phyloP scores from a whole-genome alignment of 768 basidiomycete species.

The Candolleomyces eurysporus region DNA sequence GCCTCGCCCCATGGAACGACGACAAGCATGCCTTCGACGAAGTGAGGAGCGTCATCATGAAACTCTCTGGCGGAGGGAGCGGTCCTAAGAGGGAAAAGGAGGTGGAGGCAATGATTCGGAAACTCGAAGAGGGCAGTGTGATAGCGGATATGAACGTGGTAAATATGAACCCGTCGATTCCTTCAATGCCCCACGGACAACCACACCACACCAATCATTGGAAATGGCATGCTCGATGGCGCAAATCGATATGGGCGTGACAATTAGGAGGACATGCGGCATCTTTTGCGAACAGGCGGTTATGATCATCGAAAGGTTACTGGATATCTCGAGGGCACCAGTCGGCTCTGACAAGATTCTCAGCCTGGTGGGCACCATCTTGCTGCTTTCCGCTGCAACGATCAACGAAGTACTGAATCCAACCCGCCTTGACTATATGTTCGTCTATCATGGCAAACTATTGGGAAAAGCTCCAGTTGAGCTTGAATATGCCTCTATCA shows the following conservation, averaged over 20 bases:
- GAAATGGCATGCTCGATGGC: constrained; percentile 77
- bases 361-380: constrained; percentile 46
- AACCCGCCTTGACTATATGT: constrained; percentile 69
- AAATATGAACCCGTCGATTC: constrained; percentile 13
- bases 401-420: constrained; percentile 49
- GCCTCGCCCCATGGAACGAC: constrained; percentile 91
- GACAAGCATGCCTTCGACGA: constrained; percentile 95
- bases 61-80: constrained; percentile 41
- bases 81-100: constrained; percentile 52
- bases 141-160: constrained; percentile 69
- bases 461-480: constrained; percentile 84
- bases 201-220: constrained; percentile 32
- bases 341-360: constrained; percentile 67
- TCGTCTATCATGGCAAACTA: constrained; percentile 77
- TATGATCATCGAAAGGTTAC: constrained; percentile 82
- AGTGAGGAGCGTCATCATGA: constrained; percentile 70
- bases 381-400: constrained; percentile 31
- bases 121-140: constrained; percentile 79
- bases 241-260: constrained; percentile 90
- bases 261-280: constrained; percentile 82
- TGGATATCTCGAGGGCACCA: constrained; percentile 74
- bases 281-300: constrained; percentile 86
- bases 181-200: constrained; percentile 24
- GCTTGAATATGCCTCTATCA: constrained; percentile 77
- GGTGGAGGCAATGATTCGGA: constrained; percentile 44